Conservation (phyloP, 2,329 filamentous ascomycete genomes). For the Ophiostoma ulmi region DNA sequence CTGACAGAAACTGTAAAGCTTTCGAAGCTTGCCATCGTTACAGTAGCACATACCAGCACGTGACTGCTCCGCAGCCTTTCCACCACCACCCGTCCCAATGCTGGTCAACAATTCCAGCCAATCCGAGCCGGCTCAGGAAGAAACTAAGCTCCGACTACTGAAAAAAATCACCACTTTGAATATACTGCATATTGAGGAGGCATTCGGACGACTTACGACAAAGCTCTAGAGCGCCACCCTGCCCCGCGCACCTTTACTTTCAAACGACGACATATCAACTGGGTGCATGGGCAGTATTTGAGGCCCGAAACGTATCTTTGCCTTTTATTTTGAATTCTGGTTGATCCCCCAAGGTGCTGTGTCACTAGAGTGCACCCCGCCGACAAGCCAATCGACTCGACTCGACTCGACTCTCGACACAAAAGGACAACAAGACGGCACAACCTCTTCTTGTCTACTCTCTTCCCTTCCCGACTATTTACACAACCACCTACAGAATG, state of each 20-base stretch:
- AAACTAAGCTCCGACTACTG: constrained; percentile 22
- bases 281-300: background rate
- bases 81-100: background rate
- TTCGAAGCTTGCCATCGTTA: background rate
- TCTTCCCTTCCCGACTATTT: background rate
- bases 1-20: background rate
- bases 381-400: constrained; percentile 6
- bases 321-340: background rate
- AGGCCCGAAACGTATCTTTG: background rate
- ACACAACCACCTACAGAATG: constrained; percentile 42
- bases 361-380: constrained; percentile 1
- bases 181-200: background rate
- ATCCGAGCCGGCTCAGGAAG: constrained; percentile 21
- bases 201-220: background rate
- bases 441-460: background rate
- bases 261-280: background rate
- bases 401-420: constrained; percentile 1
- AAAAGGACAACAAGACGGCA: background rate
- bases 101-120: constrained; percentile 7
- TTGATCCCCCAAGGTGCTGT: background rate
- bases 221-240: constrained; percentile 3
- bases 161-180: constrained; percentile 21
- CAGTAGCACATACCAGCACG: background rate
- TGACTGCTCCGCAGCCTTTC: constrained; percentile 9
- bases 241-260: background rate